Evolutionary conservation across 2,329 filamentous ascomycete species (phyloP), one percentile per base, ranked within the genome.

Genomic region (Thermochaetoides dissita): DNA sequence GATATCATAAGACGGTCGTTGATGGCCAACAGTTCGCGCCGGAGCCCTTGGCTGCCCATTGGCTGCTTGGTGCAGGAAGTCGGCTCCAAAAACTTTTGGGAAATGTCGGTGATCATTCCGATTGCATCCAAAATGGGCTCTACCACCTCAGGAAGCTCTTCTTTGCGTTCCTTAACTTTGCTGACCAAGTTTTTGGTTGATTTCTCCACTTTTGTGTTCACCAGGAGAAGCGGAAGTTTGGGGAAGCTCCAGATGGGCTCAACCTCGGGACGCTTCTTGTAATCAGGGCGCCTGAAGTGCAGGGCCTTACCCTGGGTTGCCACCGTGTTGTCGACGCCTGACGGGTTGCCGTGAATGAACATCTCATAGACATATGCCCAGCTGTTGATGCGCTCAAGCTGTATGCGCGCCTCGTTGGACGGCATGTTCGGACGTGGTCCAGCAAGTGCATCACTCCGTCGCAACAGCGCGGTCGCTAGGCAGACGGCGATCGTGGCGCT

Each of bases 331-430:
- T 98, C 91, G 36, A 98, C 85, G 0, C 91, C 91, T 0, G 86
- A 94, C 1, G 91, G 91, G 56, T 94, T 96, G 33, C 89, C 91
- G 58, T 98, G 91, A 49, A 96, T 95, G 63, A 87, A 91, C 77
- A 96, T 83, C 61, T 98, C 91, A 24, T 83, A 83, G 1, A 98
- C 91, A 61, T 95, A 96, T 0, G 91, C 88, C 91, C 93, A 98
- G 47, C 84, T 76, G 62, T 98, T 98, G 64, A 98, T 95, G 49
- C 89, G 79, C 64, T 96, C 88, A 30, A 96, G 74, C 59, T 98
- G 89, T 36, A 87, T 63, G 46, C 84, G 79, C n/a, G 85, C 85
- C 63, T 98, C 91, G 42, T 86, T 79, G 1, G 78, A 64, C 4
- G 87, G 85, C 60, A 96, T 89, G 54, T 96, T 89, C 0, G 84